These are phyloP conservation scores for Trichoderma koningii DNA, from an alignment of 2,329 filamentous ascomycete genomes.

Conservation along the genomic window DNA sequence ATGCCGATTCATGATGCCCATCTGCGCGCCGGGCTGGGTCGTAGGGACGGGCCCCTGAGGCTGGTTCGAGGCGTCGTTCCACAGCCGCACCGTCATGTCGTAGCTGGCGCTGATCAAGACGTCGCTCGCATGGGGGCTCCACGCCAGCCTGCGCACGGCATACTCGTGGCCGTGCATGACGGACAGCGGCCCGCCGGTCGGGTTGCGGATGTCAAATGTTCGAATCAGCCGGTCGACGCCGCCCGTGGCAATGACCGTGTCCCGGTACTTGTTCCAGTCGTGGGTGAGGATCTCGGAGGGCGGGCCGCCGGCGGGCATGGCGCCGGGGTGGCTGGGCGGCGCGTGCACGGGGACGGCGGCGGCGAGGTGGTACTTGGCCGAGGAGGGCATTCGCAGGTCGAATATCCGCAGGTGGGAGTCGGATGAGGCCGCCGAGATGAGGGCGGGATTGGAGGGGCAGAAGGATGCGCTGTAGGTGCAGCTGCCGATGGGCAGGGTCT, in stretches of 20 bases:
- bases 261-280: constrained; percentile 98
- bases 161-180: constrained; percentile 86
- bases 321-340: constrained; percentile 52
- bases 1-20: constrained; percentile 87
- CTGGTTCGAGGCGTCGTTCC: constrained; percentile 70
- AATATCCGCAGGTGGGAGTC: constrained; percentile 90
- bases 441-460: constrained; percentile 80
- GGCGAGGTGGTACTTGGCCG: constrained; percentile 83
- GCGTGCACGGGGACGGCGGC: constrained; percentile 82
- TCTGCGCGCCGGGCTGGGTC: constrained; percentile 63
- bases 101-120: constrained; percentile 88
- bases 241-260: constrained; percentile 79
- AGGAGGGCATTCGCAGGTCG: constrained; percentile 84
- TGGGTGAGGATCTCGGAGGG: constrained; percentile 87
- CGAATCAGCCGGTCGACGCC: constrained; percentile 87
- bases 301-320: constrained; percentile 47
- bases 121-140: constrained; percentile 92
- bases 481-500: constrained; percentile 85
- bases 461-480: constrained; percentile 95
- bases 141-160: constrained; percentile 80
- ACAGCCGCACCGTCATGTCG: constrained; percentile 95
- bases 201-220: constrained; percentile 85
- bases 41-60: constrained; percentile 41
- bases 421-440: constrained; percentile 84
- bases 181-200: constrained; percentile 69